Percentiles rank a stretch among this genome's conserved stretches.
phyloP scores from a whole-genome alignment of 805 yeast species.

The Saccharomyces cerevisiae region DNA sequence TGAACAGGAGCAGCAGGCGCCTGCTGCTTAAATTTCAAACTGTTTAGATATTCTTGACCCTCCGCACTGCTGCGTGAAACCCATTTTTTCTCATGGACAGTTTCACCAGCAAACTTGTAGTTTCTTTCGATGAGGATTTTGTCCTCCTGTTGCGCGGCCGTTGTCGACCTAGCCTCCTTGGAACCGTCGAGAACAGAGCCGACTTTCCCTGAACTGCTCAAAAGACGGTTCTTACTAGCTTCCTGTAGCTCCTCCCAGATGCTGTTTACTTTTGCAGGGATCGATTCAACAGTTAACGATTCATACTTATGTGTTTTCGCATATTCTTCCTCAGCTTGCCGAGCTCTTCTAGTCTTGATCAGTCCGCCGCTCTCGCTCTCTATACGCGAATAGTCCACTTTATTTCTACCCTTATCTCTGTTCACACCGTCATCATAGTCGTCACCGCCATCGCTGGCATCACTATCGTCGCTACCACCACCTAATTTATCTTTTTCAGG shows the following conservation, averaged over 20 bases:
- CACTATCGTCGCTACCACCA: slow-evolving; percentile 23
- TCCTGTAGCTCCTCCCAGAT: slow-evolving; percentile 49
- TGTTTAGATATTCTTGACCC: slow-evolving; percentile 70
- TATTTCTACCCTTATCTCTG: slow-evolving; percentile 24
- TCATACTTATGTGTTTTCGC: slow-evolving; percentile 27
- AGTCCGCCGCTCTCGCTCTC: slow-evolving; percentile 55
- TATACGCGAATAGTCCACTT: slow-evolving; percentile 38
- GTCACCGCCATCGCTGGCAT: slow-evolving; percentile 22
- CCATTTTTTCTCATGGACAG: slow-evolving; percentile 64
- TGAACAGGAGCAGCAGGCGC: not conserved
- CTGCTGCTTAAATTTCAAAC: slow-evolving; percentile 37
- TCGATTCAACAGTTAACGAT: slow-evolving; percentile 16
- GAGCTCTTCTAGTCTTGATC: slow-evolving; percentile 61
- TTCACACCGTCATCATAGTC: slow-evolving; percentile 31
- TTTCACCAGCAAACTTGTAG: slow-evolving; percentile 85
- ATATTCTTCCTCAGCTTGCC: slow-evolving; percentile 36
- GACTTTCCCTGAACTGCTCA: slow-evolving; percentile 12
- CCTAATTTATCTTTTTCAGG: slow-evolving; percentile 25
- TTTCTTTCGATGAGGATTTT: slow-evolving; percentile 64
- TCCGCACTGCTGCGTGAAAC: slow-evolving; percentile 77
- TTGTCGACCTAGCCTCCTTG: slow-evolving; percentile 5
- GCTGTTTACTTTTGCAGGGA: slow-evolving; percentile 39
- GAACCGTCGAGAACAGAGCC: slow-evolving; percentile 18
- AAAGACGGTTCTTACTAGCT: slow-evolving; percentile 23
- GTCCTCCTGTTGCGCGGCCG: slow-evolving; percentile 30